These are phyloP conservation scores for Ehretia macrophylla DNA, from an alignment of 257 asterid genomes.

Conservation along the genomic window DNA sequence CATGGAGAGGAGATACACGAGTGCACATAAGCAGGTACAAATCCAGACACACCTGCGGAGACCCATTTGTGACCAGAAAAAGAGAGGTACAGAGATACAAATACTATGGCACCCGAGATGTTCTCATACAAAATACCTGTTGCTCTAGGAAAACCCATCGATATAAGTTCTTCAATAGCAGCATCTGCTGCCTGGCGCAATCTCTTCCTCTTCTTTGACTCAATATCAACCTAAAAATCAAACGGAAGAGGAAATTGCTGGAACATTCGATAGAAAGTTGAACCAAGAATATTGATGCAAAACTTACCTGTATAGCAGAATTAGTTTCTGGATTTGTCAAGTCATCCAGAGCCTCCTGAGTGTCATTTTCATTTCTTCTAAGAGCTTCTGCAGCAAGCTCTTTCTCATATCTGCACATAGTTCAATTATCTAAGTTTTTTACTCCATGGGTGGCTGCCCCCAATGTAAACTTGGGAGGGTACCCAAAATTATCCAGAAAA, in stretches of 20 bases:
- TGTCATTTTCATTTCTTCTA: constrained; percentile 87
- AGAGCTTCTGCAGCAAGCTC: constrained; percentile 92
- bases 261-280: constrained; percentile 2
- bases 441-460: background rate
- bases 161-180: constrained; percentile 45
- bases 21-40: too few species aligned
- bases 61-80: too few species aligned
- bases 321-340: constrained; percentile 74
- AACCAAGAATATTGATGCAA: constrained; percentile 8
- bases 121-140: constrained; percentile 39
- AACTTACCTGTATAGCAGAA: constrained; percentile 58
- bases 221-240: constrained; percentile 52
- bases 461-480: too few species aligned
- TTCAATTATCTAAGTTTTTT: constrained; percentile 3
- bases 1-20: too few species aligned
- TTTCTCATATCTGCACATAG: constrained; percentile 56
- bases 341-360: constrained; percentile 77
- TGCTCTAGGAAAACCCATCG: constrained; percentile 69
- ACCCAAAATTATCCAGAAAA: too few species aligned
- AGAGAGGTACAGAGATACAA: too few species aligned
- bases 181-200: constrained; percentile 32
- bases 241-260: constrained; percentile 5
- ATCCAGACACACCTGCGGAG: too few species aligned
- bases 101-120: background rate
- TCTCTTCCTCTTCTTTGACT: constrained; percentile 61